Evolutionary conservation across 352 stramenopile genomes (phyloP).

Genomic region (Phytophthora rubi): DNA sequence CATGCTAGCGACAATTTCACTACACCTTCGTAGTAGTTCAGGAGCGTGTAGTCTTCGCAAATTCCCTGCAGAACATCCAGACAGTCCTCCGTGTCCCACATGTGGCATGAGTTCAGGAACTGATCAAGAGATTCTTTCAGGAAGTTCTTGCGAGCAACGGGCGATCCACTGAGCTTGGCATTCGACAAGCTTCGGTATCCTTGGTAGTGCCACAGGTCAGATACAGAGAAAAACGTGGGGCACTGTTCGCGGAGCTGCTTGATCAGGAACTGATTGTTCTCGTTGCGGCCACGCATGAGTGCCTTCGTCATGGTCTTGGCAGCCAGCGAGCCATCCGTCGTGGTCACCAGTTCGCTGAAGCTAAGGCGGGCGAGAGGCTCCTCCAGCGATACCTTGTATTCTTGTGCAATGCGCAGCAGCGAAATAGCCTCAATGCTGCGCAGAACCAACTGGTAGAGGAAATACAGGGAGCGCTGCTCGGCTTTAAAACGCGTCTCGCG

Average conservation of each 20-base stretch:
- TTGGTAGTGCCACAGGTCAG: conserved; percentile 85
- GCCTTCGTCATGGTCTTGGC: conserved; percentile 83
- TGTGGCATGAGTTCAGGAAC: conserved; percentile 84
- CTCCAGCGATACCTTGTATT: conserved; percentile 76
- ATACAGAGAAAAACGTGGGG: conserved; percentile 83
- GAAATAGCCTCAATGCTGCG: conserved; percentile 85
- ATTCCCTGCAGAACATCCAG: conserved; percentile 80
- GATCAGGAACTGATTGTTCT: conserved; percentile 84
- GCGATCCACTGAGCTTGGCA: conserved; percentile 72
- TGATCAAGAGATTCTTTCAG: conserved; percentile 78
- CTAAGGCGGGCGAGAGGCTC: conserved; percentile 67
- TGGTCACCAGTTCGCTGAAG: conserved; percentile 83
- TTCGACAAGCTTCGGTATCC: conserved; percentile 85
- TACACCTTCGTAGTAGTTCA: conserved; percentile 87
- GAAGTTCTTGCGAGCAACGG: conserved; percentile 65
- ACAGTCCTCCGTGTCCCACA: conserved; percentile 85
- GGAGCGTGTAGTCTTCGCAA: conserved; percentile 79
- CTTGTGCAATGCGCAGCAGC: conserved; percentile 63
- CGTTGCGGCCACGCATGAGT: conserved; percentile 77
- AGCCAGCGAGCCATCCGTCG: conserved; percentile 58
- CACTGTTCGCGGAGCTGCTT: conserved; percentile 87
- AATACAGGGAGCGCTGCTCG: conserved; percentile 84
- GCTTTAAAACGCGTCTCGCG: conserved; percentile 81
- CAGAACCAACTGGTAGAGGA: conserved; percentile 78
- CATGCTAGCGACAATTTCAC: conserved; percentile 85